phyloP scores from a whole-genome alignment of 495 filamentous ascomycete genomes.

The Hypoxylon intermedium region DNA sequence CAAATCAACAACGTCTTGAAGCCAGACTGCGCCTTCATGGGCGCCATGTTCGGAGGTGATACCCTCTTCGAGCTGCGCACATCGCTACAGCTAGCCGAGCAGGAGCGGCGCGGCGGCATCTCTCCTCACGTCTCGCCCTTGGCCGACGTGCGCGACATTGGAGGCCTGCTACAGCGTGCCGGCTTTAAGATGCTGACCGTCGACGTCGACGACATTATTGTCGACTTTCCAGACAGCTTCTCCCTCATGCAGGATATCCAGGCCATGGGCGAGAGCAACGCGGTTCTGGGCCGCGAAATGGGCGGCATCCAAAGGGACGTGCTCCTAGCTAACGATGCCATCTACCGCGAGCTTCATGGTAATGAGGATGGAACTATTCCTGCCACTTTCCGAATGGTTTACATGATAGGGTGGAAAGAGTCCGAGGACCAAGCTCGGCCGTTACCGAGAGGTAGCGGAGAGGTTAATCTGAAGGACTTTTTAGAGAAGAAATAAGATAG shows the following conservation, averaged over 20 bases:
- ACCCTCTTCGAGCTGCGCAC: constrained; percentile 93
- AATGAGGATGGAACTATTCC: constrained; percentile 72
- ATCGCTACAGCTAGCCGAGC: constrained; percentile 89
- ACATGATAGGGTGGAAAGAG: constrained; percentile 99
- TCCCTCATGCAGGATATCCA: constrained; percentile 92
- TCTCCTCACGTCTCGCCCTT: constrained; percentile 85
- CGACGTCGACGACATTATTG: constrained; percentile 95
- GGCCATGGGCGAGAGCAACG: constrained; percentile 92
- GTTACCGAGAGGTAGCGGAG: constrained; percentile 78
- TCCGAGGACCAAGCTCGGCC: constrained; percentile 78
- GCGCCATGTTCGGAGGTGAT: constrained; percentile 95
- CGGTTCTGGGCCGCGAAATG: constrained; percentile 78
- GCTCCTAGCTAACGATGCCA: constrained; percentile 83
- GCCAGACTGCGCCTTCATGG: constrained; percentile 91
- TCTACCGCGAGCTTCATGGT: constrained; percentile 86
- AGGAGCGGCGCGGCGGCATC: constrained; percentile 86
- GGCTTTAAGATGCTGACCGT: constrained; percentile 97
- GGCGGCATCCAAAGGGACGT: constrained; percentile 81
- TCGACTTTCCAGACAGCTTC: constrained; percentile 93
- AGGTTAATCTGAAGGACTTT: constrained; percentile 82
- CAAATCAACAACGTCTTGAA: constrained; percentile 85
- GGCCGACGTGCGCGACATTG: constrained; percentile 90
- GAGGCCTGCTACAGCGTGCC: constrained; percentile 81
- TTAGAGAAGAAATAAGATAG: constrained; percentile 57
- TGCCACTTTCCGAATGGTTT: constrained; percentile 91